Percentiles rank a stretch among this genome's conserved stretches.
phyloP scores from a whole-genome alignment of 306 rosid species.

The Pterocarpus santalinus region DNA sequence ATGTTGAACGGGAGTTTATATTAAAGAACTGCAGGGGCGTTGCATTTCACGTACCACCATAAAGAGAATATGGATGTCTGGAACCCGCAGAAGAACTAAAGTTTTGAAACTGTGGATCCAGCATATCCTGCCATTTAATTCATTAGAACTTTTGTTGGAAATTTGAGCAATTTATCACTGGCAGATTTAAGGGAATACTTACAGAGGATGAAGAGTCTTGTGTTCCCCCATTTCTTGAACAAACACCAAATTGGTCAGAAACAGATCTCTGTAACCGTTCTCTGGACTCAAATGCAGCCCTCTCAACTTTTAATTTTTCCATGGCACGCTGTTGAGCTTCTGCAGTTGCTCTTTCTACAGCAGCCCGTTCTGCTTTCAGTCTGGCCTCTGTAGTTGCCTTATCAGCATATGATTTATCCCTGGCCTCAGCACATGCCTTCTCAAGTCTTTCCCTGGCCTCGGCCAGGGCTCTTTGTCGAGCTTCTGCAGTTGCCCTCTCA shows the following conservation, averaged over 20 bases:
- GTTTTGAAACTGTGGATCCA: conserved; percentile 63
- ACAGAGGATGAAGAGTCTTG: conserved; percentile 74
- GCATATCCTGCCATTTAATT: conserved; percentile 65
- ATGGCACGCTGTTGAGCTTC: conserved; percentile 86
- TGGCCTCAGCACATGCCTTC: conserved; percentile 93
- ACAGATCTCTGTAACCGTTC: conserved; percentile 86
- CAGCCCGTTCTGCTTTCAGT: conserved; percentile 79
- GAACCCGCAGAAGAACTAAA: conserved; percentile 53
- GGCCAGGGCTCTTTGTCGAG: conserved; percentile 81
- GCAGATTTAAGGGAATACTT: conserved; percentile 48
- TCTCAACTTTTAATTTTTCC: conserved; percentile 79
- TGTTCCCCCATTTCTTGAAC: conserved; percentile 67
- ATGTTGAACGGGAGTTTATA: conserved; percentile 42
- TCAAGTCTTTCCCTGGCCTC: conserved; percentile 96
- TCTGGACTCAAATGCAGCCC: conserved; percentile 69
- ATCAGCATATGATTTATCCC: conserved; percentile 80
- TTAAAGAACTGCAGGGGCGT: conserved; percentile 21
- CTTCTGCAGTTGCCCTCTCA: conserved; percentile 89
- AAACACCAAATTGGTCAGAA: conserved; percentile 75
- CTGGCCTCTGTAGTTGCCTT: conserved; percentile 82
- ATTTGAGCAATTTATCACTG: conserved; percentile 41
- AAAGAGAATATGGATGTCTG: conserved; percentile 63
- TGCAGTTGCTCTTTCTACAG: conserved; percentile 77
- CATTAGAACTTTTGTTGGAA: conserved; percentile 31
- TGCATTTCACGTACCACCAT: conserved; percentile 67